Evolutionary conservation across 768 basidiomycete genomes (phyloP).

Genomic region (Pisolithus albus): DNA sequence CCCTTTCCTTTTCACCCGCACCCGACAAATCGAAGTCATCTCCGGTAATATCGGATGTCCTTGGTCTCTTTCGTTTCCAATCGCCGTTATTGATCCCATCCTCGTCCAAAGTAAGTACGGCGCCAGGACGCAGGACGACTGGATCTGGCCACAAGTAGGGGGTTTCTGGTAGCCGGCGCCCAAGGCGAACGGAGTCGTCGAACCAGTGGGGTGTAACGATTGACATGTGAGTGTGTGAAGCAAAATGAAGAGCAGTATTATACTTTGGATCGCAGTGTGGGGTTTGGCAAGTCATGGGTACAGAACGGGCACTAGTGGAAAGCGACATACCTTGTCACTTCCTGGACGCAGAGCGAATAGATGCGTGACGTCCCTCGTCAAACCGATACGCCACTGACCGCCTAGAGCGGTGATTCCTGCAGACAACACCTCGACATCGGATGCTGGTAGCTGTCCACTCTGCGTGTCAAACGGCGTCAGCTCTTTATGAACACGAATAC

Average conservation of each 20-base stretch:
- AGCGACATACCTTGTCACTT: constrained; percentile 42
- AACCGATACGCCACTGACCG: constrained; percentile 69
- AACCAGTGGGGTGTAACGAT: constrained; percentile 92
- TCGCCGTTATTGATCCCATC: constrained; percentile 11
- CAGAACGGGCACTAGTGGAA: background rate
- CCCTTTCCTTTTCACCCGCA: constrained; percentile 30
- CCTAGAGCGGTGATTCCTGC: constrained; percentile 71
- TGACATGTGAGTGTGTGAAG: constrained; percentile 50
- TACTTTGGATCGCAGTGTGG: constrained; percentile 23
- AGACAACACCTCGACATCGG: constrained; percentile 67
- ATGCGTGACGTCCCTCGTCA: constrained; percentile 85
- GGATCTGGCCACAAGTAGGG: constrained; percentile 76
- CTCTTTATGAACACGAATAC: constrained; percentile 8
- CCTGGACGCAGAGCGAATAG: constrained; percentile 55
- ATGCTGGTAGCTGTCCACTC: constrained; percentile 41
- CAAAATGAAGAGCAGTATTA: constrained; percentile 49
- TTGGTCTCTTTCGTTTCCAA: constrained; percentile 18
- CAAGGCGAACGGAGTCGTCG: constrained; percentile 65
- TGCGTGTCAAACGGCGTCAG: background rate
- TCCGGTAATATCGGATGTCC: constrained; percentile 16
- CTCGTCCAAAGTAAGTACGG: constrained; percentile 11
- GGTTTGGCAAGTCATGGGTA: background rate
- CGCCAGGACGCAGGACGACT: constrained; percentile 32
- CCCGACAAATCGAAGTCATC: constrained; percentile 6
- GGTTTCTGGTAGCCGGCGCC: constrained; percentile 42